Base-by-base conservation (phyloP, 495 filamentous ascomycete genomes). In the Staphylotrichum longicolle region DNA sequence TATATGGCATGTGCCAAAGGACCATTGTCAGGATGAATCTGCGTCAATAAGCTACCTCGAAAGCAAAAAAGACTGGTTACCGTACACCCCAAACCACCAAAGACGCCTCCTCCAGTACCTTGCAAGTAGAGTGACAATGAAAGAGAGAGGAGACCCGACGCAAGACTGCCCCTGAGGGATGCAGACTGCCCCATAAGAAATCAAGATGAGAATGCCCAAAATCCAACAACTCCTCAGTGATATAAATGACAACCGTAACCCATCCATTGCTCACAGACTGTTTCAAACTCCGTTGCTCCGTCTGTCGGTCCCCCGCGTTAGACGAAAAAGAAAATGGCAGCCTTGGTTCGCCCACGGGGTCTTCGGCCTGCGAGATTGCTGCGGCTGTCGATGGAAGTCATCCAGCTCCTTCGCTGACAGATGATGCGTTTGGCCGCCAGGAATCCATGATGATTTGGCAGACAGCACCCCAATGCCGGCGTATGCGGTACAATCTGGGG, bases 41-140 rank as follows among this genome's bases (percentile, higher is more conserved):
- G 54, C 37, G 55, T 57, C 42, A 48, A 57, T 47, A 37, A 57
- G 44, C 44, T 57, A 48, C 33, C 35, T 55, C 30, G 20, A 7
- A 44, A 12, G 52, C 34, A 48, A 47, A 37, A 8, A 8, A 14
- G 32, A 33, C 33, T 7, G 14, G 48, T 7, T 47, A 37, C 42
- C 42, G n/a, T 57, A 57, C 45, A 48, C 42, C 42, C n/a, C 48
- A 57, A 33, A 57, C 30, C 33, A 27, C 42, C 55, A 27, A 14
- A 46, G 20, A 39, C n/a, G 33, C 33, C 55, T 7, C 52, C 12
- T n/a, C 34, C 9, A 20, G 39, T 39, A 39, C 34, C 34, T 10
- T 39, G 55, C 33, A 12, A 30, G n/a, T 44, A 30, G 39, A 2
- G 11, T 5, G 7, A 27, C 10, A 52, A 10, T n/a, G 3, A 4